Evolutionary conservation across 208 protist species (phyloP).

Genomic region (Leptomonas pyrrhocoris): DNA sequence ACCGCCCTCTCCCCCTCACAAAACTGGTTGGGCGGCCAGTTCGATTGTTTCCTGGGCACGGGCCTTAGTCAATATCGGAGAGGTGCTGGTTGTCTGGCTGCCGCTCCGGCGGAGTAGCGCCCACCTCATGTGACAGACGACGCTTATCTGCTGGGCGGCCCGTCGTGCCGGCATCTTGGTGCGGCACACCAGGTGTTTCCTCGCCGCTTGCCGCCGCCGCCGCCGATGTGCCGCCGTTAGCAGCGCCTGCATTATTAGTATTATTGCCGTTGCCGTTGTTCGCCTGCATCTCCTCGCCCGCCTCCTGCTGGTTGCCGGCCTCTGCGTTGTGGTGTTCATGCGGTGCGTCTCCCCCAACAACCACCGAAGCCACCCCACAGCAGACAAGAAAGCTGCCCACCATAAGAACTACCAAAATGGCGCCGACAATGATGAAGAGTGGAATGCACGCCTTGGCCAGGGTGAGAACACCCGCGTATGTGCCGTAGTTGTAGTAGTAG

Average conservation of each 20-base stretch:
- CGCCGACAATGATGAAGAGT: conserved; percentile 53
- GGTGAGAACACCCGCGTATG: conserved; percentile 34
- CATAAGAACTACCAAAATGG: conserved; percentile 22
- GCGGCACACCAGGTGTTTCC: not conserved
- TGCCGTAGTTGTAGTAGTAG: conserved; percentile 34
- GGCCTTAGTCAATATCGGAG: conserved; percentile 45
- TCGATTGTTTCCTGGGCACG: not conserved
- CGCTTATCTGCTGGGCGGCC: not conserved
- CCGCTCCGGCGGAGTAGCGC: conserved; percentile 14
- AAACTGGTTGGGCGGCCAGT: not conserved
- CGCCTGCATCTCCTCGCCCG: conserved; percentile 16
- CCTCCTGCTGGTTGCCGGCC: conserved; percentile 25
- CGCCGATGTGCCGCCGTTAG: not conserved
- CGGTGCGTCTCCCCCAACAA: not conserved
- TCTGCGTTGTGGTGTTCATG: not conserved
- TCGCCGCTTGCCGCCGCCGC: not conserved
- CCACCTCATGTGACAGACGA: not conserved
- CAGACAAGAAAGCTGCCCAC: conserved; percentile 23
- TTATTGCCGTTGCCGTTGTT: not conserved
- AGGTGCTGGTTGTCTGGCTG: conserved; percentile 36
- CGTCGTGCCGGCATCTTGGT: conserved; percentile 8
- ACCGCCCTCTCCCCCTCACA: no score
- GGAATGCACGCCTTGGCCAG: conserved; percentile 55
- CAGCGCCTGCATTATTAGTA: not conserved
- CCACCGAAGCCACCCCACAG: conserved; percentile 22